Evolutionary conservation across 192 early-diverging fungal genomes (phyloP).

Genomic region (Umbelopsis ramanniana): DNA sequence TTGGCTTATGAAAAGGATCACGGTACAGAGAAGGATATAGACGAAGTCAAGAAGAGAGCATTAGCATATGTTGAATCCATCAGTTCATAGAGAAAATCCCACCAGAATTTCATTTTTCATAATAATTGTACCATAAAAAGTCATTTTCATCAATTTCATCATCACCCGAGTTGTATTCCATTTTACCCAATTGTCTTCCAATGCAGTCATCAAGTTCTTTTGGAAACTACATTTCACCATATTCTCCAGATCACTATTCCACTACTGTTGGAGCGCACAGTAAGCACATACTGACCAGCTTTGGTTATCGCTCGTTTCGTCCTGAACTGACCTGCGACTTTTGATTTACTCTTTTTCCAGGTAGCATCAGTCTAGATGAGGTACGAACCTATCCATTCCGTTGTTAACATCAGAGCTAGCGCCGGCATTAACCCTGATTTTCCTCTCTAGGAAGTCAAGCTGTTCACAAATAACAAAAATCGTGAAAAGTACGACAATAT

Average conservation of each 20-base stretch:
- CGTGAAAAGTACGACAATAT: constrained; percentile 91
- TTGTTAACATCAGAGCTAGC: not conserved
- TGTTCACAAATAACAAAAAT: constrained; percentile 83
- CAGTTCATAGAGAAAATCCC: constrained; percentile 26
- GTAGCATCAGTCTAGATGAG: constrained; percentile 16
- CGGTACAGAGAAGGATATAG: constrained; percentile 77
- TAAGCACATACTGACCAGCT: not conserved
- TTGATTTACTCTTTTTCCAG: not conserved
- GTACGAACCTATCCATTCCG: not conserved
- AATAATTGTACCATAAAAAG: constrained; percentile 4
- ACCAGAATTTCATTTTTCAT: constrained; percentile 1
- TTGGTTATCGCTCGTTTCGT: not conserved
- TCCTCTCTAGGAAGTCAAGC: constrained; percentile 65
- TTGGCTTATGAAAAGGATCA: constrained; percentile 92
- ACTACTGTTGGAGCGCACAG: not conserved
- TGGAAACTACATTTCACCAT: constrained; percentile 4
- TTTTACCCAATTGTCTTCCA: not conserved
- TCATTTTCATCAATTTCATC: too few species aligned
- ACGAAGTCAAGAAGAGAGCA: constrained; percentile 88
- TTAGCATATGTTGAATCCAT: constrained; percentile 81
- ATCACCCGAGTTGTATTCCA: not conserved
- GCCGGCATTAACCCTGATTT: not conserved
- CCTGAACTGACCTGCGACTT: not conserved
- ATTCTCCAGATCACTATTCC: constrained; percentile 12
- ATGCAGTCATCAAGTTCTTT: constrained; percentile 18